A percentile compares a stretch with the other conserved stretches of the same genome.
phyloP scores from a whole-genome alignment of 2,329 filamentous ascomycete species.

The Claviceps purpurea region DNA sequence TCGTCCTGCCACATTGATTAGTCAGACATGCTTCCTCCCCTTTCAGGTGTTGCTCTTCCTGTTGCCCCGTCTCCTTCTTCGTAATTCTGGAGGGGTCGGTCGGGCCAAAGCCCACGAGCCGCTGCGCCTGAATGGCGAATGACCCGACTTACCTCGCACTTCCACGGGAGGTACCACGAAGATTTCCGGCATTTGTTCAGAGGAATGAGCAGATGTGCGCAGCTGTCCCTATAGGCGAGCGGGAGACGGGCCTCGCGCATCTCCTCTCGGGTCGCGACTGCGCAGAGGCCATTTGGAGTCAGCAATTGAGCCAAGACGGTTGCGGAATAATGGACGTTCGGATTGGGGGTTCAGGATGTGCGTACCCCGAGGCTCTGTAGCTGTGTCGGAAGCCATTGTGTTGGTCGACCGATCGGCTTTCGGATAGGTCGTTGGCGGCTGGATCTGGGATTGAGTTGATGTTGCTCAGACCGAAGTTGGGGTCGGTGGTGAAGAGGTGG shows the following conservation, averaged over 20 bases:
- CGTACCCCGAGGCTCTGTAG: conserved; percentile 26
- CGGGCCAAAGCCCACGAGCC: not conserved
- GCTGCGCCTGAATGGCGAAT: not conserved
- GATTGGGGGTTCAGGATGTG: conserved; percentile 1
- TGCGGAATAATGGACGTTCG: not conserved
- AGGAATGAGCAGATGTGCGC: conserved; percentile 86
- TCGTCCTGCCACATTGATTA: conserved; percentile 51
- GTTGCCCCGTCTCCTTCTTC: not conserved
- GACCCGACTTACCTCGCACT: conserved; percentile 65
- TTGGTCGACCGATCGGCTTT: conserved; percentile 20
- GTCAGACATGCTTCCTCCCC: not conserved
- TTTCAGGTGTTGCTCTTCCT: not conserved
- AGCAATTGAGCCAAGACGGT: not conserved
- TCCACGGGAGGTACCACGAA: conserved; percentile 93
- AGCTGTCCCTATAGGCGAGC: conserved; percentile 85
- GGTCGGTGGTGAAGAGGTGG: conserved; percentile 7
- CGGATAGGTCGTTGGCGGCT: conserved; percentile 14
- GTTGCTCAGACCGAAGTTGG: conserved; percentile 14
- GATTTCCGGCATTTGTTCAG: conserved; percentile 89
- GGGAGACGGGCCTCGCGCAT: conserved; percentile 88
- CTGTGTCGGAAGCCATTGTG: conserved; percentile 24
- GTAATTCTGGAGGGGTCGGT: too few species aligned
- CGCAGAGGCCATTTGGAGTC: not conserved
- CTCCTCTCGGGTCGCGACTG: conserved; percentile 73
- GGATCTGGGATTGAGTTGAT: conserved; percentile 12